Evolutionary conservation across 192 early-diverging fungal genomes (phyloP), one percentile per base, ranked within the genome.

Genomic region (Entophlyctis luteolus): DNA sequence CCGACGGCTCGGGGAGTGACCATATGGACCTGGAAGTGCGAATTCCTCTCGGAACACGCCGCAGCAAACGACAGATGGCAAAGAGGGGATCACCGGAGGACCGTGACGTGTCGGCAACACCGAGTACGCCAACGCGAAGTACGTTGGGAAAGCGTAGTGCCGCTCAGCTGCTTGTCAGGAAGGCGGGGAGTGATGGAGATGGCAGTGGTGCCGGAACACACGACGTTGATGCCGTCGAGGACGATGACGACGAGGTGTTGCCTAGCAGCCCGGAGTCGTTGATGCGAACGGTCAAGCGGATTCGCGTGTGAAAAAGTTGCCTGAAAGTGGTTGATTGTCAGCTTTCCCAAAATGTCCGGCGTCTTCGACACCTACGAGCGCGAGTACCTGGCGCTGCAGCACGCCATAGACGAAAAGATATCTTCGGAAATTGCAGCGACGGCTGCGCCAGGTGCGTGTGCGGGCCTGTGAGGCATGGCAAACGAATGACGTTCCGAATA

Each of bases 351-450:
- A 34, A 86, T 85, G 25, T 88, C 88, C 28, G 89, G 92, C 25
- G 86, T 93, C 22, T 92, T 94, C 71, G 81, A 84, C 48, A 94
- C 84, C 62, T 96, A 96, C 81, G 89, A 96, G 62, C 86, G 86
- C 68, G 93, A 96, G 73, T 92, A 87, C 69, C 74, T 75, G 32
- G 72, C 81, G 47, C 73, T 92, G 28, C 68, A 75, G 14, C 81
- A 82, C 23, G 65, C 83, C 25, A 79, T 92, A 54, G 68, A 75
- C 27, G 66, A 75, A 46, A 86, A 89, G 57, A 75, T 93, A 38
- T 72, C 66, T 2, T 62, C 75, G 27, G 72, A 79, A 32, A 81
- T 94, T 53, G 80, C 81, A 20, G 70, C 75, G 31, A 79, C 88
- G 18, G 48, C 49, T 22, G 72, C 71, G 37, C 87, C 85, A 75